These are phyloP conservation scores for Pseudogymnoascus sp. DNA, from an alignment of 2,329 filamentous ascomycete genomes.

Conservation along the genomic window DNA sequence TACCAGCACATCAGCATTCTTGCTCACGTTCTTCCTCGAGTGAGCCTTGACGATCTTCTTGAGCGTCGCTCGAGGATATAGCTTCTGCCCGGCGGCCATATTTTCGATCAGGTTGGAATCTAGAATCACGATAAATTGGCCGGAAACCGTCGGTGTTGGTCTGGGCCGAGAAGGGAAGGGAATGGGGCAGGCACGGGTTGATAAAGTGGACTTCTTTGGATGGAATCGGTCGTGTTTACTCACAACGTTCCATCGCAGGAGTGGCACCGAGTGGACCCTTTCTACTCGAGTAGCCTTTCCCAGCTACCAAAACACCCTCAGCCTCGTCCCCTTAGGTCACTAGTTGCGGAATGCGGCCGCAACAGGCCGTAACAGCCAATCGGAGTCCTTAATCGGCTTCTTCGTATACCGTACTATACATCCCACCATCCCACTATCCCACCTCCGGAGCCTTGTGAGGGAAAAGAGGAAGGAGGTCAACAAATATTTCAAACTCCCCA, in stretches of 20 bases:
- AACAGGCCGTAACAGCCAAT: slow-evolving; percentile 8
- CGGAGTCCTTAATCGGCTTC: not conserved
- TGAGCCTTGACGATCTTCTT: slow-evolving; percentile 90
- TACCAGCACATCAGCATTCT: slow-evolving; percentile 80
- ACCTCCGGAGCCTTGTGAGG: not conserved
- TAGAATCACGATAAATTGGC: not conserved
- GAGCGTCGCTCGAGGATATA: slow-evolving; percentile 76
- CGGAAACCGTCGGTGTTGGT: not conserved
- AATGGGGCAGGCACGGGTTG: not conserved
- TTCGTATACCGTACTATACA: not conserved
- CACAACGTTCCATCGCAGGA: slow-evolving; percentile 8
- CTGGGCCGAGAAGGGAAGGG: not conserved
- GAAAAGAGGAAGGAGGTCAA: not conserved
- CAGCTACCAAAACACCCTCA: too few species aligned
- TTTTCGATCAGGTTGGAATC: slow-evolving; percentile 9
- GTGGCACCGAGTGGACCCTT: too few species aligned
- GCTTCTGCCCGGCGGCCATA: slow-evolving; percentile 50
- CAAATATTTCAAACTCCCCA: not conserved
- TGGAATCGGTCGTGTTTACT: not conserved
- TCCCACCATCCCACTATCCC: slow-evolving; percentile 5
- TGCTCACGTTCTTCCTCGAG: slow-evolving; percentile 69
- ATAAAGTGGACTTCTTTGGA: not conserved
- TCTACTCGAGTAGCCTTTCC: too few species aligned
- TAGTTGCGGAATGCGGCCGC: not conserved
- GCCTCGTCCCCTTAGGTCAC: slow-evolving; percentile 1